These are phyloP conservation scores for Lablab purpureus DNA, from an alignment of 306 rosid genomes.

Conservation along the genomic window DNA sequence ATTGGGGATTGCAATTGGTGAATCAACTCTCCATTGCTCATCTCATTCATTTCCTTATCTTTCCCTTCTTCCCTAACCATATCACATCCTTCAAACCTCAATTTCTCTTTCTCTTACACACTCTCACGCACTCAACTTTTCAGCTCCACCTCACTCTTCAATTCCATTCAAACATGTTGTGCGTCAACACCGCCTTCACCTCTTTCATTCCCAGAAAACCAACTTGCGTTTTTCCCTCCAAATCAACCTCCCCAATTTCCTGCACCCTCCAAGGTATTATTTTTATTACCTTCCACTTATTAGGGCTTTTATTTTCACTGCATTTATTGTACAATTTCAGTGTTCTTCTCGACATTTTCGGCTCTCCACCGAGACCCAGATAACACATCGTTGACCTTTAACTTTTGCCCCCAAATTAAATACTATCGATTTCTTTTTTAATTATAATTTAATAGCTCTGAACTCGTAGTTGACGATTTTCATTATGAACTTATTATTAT, in stretches of 20 bases:
- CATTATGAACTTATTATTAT: not conserved
- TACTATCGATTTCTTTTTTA: not conserved
- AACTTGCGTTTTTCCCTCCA: constrained; percentile 45
- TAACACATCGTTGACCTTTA: not conserved
- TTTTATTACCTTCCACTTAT: constrained; percentile 6
- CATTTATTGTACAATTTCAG: not conserved
- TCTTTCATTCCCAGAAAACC: constrained; percentile 50
- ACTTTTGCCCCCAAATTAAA: not conserved
- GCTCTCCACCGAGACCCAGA: not conserved
- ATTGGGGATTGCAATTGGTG: not conserved
- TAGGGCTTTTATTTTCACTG: constrained; percentile 36
- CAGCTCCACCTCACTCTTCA: too few relatives aligned
- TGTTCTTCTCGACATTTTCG: not conserved
- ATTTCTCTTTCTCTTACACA: not conserved
- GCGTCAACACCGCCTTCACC: constrained; percentile 49
- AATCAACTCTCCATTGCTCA: not conserved
- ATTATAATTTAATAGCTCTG: not conserved
- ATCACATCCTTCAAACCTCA: not conserved
- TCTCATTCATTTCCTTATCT: not conserved
- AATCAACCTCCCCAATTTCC: constrained; percentile 53
- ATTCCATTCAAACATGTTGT: constrained; percentile 53
- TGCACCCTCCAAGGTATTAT: constrained; percentile 73
- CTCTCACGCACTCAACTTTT: not conserved
- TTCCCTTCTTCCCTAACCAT: not conserved
- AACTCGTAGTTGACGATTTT: constrained; percentile 3